A percentile compares a stretch with the other conserved stretches of the same genome.
Evolutionary conservation across 1,139 yeast genomes (phyloP).

Genomic region (Scheffersomyces quercinus): DNA sequence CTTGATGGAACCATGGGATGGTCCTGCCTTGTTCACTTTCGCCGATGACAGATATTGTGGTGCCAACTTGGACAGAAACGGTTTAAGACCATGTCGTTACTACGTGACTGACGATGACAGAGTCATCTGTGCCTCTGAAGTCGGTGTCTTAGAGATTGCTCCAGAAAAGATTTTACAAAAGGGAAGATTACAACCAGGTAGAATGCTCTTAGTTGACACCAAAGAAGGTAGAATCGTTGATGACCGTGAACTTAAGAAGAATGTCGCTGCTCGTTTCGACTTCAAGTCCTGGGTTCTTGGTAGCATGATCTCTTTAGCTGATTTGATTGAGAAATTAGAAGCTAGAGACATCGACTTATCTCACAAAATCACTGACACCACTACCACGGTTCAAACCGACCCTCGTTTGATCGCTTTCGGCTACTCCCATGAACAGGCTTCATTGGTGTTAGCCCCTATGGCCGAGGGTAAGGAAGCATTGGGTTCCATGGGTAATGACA

Average conservation of each 20-base stretch:
- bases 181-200: conserved; percentile 95
- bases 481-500: conserved; percentile 98
- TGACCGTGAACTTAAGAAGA: conserved; percentile 80
- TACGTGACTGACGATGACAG: conserved; percentile 93
- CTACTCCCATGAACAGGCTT: conserved; percentile 88
- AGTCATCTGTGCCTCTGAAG: conserved; percentile 97
- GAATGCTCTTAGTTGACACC: conserved; percentile 94
- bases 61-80: conserved; percentile 96
- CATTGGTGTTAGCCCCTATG: conserved; percentile 88
- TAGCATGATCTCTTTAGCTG: conserved; percentile 80
- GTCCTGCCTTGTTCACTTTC: conserved; percentile 95
- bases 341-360: conserved; percentile 45
- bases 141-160: conserved; percentile 90
- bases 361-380: conserved; percentile 16
- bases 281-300: conserved; percentile 93
- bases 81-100: conserved; percentile 97
- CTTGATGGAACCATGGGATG: conserved; percentile 99
- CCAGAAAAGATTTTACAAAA: conserved; percentile 81
- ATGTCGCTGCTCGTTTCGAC: conserved; percentile 83
- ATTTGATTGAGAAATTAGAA: conserved; percentile 60
- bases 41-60: conserved; percentile 98
- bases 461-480: conserved; percentile 94
- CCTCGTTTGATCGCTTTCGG: conserved; percentile 86
- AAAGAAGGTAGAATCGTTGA: conserved; percentile 91
- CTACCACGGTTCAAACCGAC: conserved; percentile 65